Percentiles rank a stretch among this genome's conserved stretches.
These are phyloP conservation scores for Diaporthe destruens DNA, from an alignment of 2,329 filamentous ascomycete genomes.

Conservation along the genomic window DNA sequence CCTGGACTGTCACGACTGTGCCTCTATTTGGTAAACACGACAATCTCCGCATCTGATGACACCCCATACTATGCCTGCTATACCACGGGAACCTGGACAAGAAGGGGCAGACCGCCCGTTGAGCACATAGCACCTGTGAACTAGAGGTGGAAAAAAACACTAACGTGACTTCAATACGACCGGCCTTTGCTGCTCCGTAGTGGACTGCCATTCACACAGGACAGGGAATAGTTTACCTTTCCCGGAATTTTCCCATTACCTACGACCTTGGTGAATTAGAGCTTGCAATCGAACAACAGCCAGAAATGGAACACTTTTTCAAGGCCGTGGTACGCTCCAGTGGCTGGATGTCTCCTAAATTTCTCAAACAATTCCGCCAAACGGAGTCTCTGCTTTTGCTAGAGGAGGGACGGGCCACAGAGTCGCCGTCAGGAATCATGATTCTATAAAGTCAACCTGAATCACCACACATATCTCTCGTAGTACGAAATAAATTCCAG, in stretches of 20 bases:
- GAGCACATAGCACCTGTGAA: background rate
- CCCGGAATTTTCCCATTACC: background rate
- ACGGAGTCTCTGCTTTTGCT: background rate
- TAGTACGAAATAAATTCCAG: rapidly evolving
- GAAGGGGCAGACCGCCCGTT: background rate
- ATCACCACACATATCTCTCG: background rate
- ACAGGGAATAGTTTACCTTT: background rate
- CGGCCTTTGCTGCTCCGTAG: conserved; percentile 3
- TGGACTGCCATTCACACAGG: conserved; percentile 20
- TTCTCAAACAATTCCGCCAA: conserved; percentile 5
- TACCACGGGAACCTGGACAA: background rate
- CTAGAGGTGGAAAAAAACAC: conserved; percentile 28
- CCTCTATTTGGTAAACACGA: background rate
- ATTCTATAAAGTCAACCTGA: background rate
- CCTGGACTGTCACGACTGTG: background rate
- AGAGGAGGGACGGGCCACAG: background rate
- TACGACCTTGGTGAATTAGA: background rate
- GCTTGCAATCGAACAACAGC: background rate
- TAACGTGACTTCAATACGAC: conserved; percentile 3
- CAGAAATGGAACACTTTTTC: background rate
- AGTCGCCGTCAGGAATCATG: no score
- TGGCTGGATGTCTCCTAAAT: background rate
- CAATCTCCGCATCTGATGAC: conserved; percentile 16
- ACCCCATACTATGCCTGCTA: conserved; percentile 2
- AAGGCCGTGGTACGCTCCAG: background rate